These are phyloP conservation scores for Russula sp. DNA, from an alignment of 768 basidiomycete species.

Conservation along the genomic window DNA sequence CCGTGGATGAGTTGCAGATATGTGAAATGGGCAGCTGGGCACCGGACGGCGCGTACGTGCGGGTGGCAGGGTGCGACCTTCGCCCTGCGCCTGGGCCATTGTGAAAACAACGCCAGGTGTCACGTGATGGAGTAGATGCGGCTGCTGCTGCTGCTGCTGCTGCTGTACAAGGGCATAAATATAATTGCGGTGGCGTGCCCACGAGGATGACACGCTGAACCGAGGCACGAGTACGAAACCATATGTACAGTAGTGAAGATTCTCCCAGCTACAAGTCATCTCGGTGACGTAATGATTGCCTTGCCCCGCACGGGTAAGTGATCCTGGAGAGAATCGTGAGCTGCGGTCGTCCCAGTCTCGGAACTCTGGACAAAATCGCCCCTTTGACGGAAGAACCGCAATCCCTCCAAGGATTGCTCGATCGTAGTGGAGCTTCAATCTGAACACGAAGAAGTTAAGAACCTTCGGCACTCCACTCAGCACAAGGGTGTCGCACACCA, in stretches of 20 bases:
- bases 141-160: too few relatives aligned
- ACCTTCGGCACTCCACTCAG: constrained; percentile 79
- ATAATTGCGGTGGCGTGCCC: too few relatives aligned
- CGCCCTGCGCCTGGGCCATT: neutral
- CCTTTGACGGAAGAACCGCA: constrained; percentile 78
- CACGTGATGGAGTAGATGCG: too few relatives aligned
- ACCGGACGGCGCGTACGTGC: constrained; percentile 52
- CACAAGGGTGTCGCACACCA: constrained; percentile 70
- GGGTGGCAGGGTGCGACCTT: constrained; percentile 23
- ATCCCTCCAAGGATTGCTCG: constrained; percentile 63
- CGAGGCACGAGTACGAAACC: constrained; percentile 78
- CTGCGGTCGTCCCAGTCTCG: neutral
- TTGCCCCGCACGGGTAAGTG: constrained; percentile 73
- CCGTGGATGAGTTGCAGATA: constrained; percentile 50
- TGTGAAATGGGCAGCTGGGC: constrained; percentile 69
- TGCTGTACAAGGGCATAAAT: too few relatives aligned
- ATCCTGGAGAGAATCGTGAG: constrained; percentile 39
- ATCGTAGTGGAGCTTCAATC: constrained; percentile 69
- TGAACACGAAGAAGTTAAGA: constrained; percentile 23
- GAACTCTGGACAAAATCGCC: constrained; percentile 69
- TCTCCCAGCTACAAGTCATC: neutral
- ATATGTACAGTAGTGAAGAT: constrained; percentile 11
- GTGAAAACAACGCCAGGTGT: too few relatives aligned
- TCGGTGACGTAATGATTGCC: constrained; percentile 57
- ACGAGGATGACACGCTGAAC: too few relatives aligned